These are phyloP conservation scores for Fusarium sp. DNA, from an alignment of 2,329 filamentous ascomycete species.

Conservation along the genomic window DNA sequence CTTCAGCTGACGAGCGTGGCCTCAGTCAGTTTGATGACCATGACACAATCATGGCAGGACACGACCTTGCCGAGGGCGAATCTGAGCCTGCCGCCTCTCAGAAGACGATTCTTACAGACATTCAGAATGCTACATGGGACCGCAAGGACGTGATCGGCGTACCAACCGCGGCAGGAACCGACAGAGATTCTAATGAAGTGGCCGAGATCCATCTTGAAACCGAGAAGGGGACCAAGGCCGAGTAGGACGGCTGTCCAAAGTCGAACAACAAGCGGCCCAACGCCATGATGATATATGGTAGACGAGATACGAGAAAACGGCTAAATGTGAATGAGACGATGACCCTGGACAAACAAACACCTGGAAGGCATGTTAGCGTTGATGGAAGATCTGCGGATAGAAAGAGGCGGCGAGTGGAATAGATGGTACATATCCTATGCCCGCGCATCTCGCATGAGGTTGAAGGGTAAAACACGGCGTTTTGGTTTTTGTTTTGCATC, in stretches of 20 bases:
- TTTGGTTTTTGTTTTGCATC: conserved; percentile 29
- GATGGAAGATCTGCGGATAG: conserved; percentile 36
- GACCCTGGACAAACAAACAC: conserved; percentile 13
- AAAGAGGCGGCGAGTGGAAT: conserved; percentile 32
- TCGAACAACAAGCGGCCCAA: conserved; percentile 23
- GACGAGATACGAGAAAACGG: conserved; percentile 35
- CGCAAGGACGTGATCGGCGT: conserved; percentile 56
- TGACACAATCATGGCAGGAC: conserved; percentile 50
- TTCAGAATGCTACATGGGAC: conserved; percentile 53
- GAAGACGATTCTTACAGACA: conserved; percentile 42
- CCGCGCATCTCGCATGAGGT: conserved; percentile 10
- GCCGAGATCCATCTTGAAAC: conserved; percentile 64
- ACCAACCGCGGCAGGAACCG: conserved; percentile 51
- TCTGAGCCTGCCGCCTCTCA: conserved; percentile 30
- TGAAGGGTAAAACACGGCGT: conserved; percentile 32
- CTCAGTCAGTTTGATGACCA: conserved; percentile 43
- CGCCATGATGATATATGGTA: conserved; percentile 22
- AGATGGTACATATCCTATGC: conserved; percentile 30
- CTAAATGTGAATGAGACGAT: conserved; percentile 29
- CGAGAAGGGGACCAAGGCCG: conserved; percentile 47
- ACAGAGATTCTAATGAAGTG: conserved; percentile 59
- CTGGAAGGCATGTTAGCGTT: conserved; percentile 31
- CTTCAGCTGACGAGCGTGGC: conserved; percentile 53
- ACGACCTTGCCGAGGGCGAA: conserved; percentile 23
- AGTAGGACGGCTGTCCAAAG: conserved; percentile 36